A percentile compares a stretch with the other conserved stretches of the same genome.
Conservation (phyloP, 2,329 filamentous ascomycete genomes). For the Capronia coronata region DNA sequence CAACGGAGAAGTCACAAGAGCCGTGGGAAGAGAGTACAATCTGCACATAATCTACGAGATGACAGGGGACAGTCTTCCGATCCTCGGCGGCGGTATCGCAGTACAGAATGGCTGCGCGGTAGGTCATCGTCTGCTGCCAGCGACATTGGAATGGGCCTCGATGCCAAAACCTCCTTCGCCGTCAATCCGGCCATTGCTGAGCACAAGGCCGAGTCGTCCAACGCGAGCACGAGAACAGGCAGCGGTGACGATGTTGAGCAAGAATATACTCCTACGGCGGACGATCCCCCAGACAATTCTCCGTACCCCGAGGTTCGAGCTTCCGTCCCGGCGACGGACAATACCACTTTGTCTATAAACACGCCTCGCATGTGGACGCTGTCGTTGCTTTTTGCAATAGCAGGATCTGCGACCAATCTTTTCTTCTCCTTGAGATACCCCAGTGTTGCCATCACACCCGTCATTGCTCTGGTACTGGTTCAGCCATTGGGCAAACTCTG, state of each 20-base stretch:
- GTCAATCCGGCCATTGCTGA: conserved; percentile 17
- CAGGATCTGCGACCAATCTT: conserved; percentile 76
- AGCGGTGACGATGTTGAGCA: conserved; percentile 32
- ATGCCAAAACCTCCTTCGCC: conserved; percentile 33
- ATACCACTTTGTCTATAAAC: conserved; percentile 72
- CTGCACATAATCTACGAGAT: conserved; percentile 10
- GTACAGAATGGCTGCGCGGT: conserved; percentile 19
- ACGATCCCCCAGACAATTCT: conserved; percentile 35
- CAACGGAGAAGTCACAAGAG: conserved; percentile 9
- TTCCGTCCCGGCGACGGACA: conserved; percentile 68
- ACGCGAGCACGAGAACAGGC: conserved; percentile 28
- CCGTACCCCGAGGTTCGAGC: conserved; percentile 70
- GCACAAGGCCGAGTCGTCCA: conserved; percentile 27
- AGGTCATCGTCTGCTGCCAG: conserved; percentile 31
- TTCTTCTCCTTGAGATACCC: conserved; percentile 89
- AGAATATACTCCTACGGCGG: conserved; percentile 30
- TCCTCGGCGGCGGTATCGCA: conserved; percentile 7
- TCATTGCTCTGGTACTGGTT: conserved; percentile 78
- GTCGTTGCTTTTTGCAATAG: conserved; percentile 70
- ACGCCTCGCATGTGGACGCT: conserved; percentile 78
- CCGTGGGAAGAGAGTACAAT: conserved; percentile 19
- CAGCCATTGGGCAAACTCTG: conserved; percentile 76
- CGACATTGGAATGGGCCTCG: conserved; percentile 32
- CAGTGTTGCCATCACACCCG: conserved; percentile 80
- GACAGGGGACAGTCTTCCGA: conserved; percentile 12